These are phyloP conservation scores for Tolypocladium ovalisporum DNA, from an alignment of 2,329 filamentous ascomycete species.

Conservation along the genomic window DNA sequence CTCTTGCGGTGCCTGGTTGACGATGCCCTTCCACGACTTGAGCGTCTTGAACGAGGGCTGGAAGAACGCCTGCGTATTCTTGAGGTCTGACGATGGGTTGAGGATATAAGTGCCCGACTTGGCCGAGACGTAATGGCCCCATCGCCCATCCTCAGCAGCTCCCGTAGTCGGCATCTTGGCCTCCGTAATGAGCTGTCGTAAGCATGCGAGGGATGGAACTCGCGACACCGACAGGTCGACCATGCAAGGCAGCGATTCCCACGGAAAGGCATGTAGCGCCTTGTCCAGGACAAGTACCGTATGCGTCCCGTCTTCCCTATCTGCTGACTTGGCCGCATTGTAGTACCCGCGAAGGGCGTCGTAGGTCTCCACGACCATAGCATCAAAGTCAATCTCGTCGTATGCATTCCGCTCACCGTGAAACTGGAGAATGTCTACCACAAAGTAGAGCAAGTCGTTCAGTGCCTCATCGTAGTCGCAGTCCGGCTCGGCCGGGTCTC, in stretches of 20 bases:
- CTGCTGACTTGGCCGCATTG: slow-evolving; percentile 29
- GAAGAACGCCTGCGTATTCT: slow-evolving; percentile 68
- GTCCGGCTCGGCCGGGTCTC: slow-evolving; percentile 56
- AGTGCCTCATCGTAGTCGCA: slow-evolving; percentile 76
- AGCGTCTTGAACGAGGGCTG: slow-evolving; percentile 51
- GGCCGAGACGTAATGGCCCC: slow-evolving; percentile 44
- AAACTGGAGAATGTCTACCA: slow-evolving; percentile 93
- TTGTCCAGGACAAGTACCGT: slow-evolving; percentile 89
- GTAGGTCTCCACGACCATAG: slow-evolving; percentile 77
- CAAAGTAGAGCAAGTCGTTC: slow-evolving; percentile 90
- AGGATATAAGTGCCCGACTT: slow-evolving; percentile 65
- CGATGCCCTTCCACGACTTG: slow-evolving; percentile 60
- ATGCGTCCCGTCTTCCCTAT: slow-evolving; percentile 43
- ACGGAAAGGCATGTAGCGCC: slow-evolving; percentile 80
- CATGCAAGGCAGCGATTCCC: slow-evolving; percentile 90
- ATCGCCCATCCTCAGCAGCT: slow-evolving; percentile 6
- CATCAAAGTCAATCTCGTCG: slow-evolving; percentile 93
- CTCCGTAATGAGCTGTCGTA: slow-evolving; percentile 64
- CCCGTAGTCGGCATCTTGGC: slow-evolving; percentile 10
- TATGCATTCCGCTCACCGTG: slow-evolving; percentile 94
- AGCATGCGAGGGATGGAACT: slow-evolving; percentile 73
- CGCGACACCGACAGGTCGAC: slow-evolving; percentile 70
- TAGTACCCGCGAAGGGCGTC: slow-evolving; percentile 79
- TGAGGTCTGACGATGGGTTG: slow-evolving; percentile 79
- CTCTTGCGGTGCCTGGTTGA: slow-evolving; percentile 62